Conservation (phyloP, 2,329 filamentous ascomycete genomes). For the Paecilomyces niveus region DNA sequence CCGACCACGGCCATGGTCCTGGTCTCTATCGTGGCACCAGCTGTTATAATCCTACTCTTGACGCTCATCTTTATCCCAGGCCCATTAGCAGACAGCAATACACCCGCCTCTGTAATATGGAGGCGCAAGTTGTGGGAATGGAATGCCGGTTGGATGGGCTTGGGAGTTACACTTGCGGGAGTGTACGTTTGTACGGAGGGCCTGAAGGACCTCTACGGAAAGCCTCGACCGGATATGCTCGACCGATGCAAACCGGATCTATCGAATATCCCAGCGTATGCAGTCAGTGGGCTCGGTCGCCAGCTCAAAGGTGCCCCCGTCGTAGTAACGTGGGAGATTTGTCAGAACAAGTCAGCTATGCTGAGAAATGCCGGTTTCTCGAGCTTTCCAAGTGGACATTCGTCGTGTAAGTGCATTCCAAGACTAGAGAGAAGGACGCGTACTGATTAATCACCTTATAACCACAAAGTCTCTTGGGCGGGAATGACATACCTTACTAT, state of each 20-base stretch:
- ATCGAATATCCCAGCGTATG: constrained; percentile 50
- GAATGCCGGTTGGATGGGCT: constrained; percentile 76
- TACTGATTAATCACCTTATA: constrained; percentile 4
- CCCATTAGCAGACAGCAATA: constrained; percentile 55
- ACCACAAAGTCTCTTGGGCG: constrained; percentile 56
- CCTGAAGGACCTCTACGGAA: constrained; percentile 69
- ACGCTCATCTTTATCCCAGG: constrained; percentile 66
- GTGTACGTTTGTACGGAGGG: constrained; percentile 77
- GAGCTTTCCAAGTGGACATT: constrained; percentile 73
- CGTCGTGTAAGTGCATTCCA: constrained; percentile 49
- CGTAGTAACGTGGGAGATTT: constrained; percentile 71
- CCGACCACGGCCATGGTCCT: constrained; percentile 58
- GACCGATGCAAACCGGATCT: constrained; percentile 71
- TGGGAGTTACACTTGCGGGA: constrained; percentile 63
- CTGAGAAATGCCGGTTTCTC: constrained; percentile 72
- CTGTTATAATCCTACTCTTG: constrained; percentile 60
- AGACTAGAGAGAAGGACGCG: neutral
- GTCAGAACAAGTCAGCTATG: constrained; percentile 54
- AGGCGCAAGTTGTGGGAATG: constrained; percentile 84
- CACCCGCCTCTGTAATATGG: constrained; percentile 62
- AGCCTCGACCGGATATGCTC: constrained; percentile 57
- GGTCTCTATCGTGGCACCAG: constrained; percentile 58
- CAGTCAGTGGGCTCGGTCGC: constrained; percentile 55
- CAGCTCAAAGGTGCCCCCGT: constrained; percentile 51
- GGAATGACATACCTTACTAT: constrained; percentile 80